Base-by-base conservation (phyloP, 805 yeast species). In the Kluyveromyces aestuarii region DNA sequence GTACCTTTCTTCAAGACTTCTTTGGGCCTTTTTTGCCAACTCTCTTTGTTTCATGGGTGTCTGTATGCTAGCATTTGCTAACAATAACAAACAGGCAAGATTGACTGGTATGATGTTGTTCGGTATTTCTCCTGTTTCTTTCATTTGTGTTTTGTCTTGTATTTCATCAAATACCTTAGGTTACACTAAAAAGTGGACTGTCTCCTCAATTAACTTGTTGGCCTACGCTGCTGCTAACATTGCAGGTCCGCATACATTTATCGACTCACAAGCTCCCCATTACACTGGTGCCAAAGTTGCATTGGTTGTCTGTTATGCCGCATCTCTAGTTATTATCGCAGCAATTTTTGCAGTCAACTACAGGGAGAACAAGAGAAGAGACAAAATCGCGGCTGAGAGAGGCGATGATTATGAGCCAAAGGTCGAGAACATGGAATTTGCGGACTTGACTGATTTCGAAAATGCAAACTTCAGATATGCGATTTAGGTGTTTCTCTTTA, bases 211-310 rank as follows among this genome's bases (percentile, higher is more conserved):
- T 27, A 73, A 73, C 46, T 72, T 83, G 63, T 68, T 83, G 53
- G 82, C 77, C 11, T 83, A 80, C 59, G 76, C 83, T 45, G 72
- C 75, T 42, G 85, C 85, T 18, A 79, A 81, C 60, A 69, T 82
- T 37, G 72, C 80, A 52, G 89, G 87, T 2, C 87, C 90, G 2
- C 87, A 82, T 60, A 72, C 83, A 16, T 84, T 83, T 67, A 71
- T 68, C 48, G 62, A 71, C 0, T 51, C 63, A 9, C 75, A 81
- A 48, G 79, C 76, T 14, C 87, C 87, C 7, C 56, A 62, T 37
- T 84, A 82, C 55, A 62, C 57, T 6, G 72, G 75, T 21, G 82
- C 80, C 3, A 76, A 76, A 52, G 67, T 71, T 37, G 68, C 76
- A 3, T 67, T 78, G 52, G 71, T 76, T 49, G 72, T 67, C 14